These are phyloP conservation scores for Rhodotorula sphaerocarpa DNA, from an alignment of 768 basidiomycete species.

Conservation along the genomic window DNA sequence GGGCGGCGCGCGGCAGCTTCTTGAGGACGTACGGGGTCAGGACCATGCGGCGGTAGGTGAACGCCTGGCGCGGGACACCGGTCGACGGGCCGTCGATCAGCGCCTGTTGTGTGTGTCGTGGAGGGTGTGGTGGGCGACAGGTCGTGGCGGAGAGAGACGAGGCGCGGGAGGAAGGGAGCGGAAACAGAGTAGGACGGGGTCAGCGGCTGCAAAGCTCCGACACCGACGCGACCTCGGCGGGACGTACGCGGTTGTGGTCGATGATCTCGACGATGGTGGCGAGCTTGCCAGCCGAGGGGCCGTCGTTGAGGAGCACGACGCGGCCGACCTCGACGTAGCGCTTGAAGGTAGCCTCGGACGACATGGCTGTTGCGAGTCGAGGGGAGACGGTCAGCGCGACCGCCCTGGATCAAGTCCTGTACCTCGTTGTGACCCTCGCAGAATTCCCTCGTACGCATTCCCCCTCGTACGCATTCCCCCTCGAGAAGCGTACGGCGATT, in stretches of 20 bases:
- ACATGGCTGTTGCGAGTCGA: background rate
- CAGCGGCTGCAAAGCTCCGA: too few relatives aligned
- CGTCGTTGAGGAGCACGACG: conserved; percentile 87
- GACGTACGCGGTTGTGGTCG: conserved; percentile 89
- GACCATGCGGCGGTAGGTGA: conserved; percentile 82
- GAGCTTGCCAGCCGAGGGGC: conserved; percentile 75
- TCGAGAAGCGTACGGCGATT: too few relatives aligned
- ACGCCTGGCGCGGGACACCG: conserved; percentile 81
- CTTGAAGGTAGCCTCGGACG: conserved; percentile 58
- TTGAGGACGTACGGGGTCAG: conserved; percentile 78
- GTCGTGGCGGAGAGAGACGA: background rate
- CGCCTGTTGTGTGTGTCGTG: conserved; percentile 54
- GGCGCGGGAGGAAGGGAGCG: background rate
- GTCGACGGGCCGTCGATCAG: conserved; percentile 91
- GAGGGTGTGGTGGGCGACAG: background rate
- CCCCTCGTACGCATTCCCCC: background rate
- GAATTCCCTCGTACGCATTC: too few relatives aligned
- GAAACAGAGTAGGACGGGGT: too few relatives aligned
- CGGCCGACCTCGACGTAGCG: conserved; percentile 98
- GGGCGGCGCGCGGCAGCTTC: conserved; percentile 77
- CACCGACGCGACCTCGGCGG: too few relatives aligned
- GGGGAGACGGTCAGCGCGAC: background rate
- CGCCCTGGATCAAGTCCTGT: background rate
- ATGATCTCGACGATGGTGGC: conserved; percentile 96
- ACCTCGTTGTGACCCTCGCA: background rate